A percentile compares a stretch with the other conserved stretches of the same genome.
These are phyloP conservation scores for Halenospora varia DNA, from an alignment of 495 filamentous ascomycete genomes.

Conservation along the genomic window DNA sequence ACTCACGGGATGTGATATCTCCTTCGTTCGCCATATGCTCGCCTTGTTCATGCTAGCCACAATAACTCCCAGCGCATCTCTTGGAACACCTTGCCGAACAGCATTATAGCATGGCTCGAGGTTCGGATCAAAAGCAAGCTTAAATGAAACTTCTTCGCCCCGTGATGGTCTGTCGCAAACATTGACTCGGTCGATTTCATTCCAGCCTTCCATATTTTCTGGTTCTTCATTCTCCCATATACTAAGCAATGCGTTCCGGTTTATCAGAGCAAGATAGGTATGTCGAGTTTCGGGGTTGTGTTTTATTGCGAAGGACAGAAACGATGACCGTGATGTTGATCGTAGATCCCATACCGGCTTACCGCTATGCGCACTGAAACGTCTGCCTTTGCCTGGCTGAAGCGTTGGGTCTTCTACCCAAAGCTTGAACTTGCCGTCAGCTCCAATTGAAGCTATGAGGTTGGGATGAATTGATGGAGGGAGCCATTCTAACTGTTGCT, in stretches of 20 bases:
- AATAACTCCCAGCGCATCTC: conserved; percentile 68
- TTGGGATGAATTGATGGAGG: conserved; percentile 53
- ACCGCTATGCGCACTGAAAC: conserved; percentile 55
- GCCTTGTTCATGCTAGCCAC: conserved; percentile 80
- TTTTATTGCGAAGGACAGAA: conserved; percentile 77
- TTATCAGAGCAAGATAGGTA: conserved; percentile 80
- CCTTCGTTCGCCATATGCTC: conserved; percentile 71
- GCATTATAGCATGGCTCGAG: conserved; percentile 72
- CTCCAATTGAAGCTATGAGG: conserved; percentile 62
- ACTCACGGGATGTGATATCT: conserved; percentile 50
- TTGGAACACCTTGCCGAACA: conserved; percentile 68
- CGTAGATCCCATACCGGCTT: conserved; percentile 31
- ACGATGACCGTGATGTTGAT: conserved; percentile 55
- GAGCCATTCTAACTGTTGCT: conserved; percentile 70
- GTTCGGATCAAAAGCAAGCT: conserved; percentile 80
- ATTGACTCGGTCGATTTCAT: conserved; percentile 62
- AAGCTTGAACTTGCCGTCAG: conserved; percentile 82
- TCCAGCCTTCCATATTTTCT: conserved; percentile 76
- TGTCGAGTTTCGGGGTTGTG: conserved; percentile 61
- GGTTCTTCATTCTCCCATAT: conserved; percentile 84
- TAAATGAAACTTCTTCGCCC: conserved; percentile 83
- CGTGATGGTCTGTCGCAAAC: conserved; percentile 55
- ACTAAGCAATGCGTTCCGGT: conserved; percentile 71
- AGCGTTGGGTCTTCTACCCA: conserved; percentile 86
- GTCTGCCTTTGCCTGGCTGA: conserved; percentile 62